Evolutionary conservation across 352 stramenopile genomes (phyloP).

Genomic region (Globisporangium paroecandrum): DNA sequence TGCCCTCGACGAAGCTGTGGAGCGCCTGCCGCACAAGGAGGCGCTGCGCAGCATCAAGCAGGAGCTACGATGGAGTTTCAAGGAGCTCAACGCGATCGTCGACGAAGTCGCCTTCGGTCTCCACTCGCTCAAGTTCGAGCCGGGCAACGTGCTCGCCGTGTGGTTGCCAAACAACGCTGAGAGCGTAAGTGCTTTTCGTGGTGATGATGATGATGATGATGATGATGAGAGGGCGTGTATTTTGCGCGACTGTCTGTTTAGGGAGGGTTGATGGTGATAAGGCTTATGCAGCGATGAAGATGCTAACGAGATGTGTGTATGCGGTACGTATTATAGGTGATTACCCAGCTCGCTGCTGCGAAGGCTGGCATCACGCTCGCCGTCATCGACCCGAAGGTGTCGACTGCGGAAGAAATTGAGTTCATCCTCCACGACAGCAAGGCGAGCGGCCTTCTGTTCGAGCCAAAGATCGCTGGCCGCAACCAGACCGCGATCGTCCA

Average conservation of each 20-base stretch:
- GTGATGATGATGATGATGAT: not conserved
- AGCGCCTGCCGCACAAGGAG: slow-evolving; percentile 82
- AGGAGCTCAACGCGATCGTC: slow-evolving; percentile 73
- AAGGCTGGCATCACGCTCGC: slow-evolving; percentile 81
- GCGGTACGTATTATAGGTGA: slow-evolving; percentile 24
- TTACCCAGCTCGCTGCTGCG: slow-evolving; percentile 81
- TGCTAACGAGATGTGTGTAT: not conserved
- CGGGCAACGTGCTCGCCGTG: slow-evolving; percentile 72
- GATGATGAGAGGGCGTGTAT: not conserved
- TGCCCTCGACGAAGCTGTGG: slow-evolving; percentile 69
- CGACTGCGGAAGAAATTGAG: slow-evolving; percentile 68
- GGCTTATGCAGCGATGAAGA: not conserved
- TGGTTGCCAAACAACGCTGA: slow-evolving; percentile 85
- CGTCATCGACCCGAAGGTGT: slow-evolving; percentile 75
- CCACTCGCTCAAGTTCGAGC: slow-evolving; percentile 64
- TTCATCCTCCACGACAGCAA: slow-evolving; percentile 81
- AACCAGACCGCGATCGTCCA: slow-evolving; percentile 77
- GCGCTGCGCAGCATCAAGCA: slow-evolving; percentile 79
- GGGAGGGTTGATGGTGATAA: not conserved
- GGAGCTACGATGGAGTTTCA: slow-evolving; percentile 83
- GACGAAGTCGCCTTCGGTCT: slow-evolving; percentile 80
- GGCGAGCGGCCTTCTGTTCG: slow-evolving; percentile 77
- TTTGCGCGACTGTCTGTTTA: not conserved
- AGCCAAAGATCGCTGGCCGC: slow-evolving; percentile 73
- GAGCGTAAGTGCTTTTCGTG: slow-evolving; percentile 35